A percentile compares a stretch with the other conserved stretches of the same genome.
phyloP scores from a whole-genome alignment of 2,329 filamentous ascomycete species.

The Gliomastix tumulicola region DNA sequence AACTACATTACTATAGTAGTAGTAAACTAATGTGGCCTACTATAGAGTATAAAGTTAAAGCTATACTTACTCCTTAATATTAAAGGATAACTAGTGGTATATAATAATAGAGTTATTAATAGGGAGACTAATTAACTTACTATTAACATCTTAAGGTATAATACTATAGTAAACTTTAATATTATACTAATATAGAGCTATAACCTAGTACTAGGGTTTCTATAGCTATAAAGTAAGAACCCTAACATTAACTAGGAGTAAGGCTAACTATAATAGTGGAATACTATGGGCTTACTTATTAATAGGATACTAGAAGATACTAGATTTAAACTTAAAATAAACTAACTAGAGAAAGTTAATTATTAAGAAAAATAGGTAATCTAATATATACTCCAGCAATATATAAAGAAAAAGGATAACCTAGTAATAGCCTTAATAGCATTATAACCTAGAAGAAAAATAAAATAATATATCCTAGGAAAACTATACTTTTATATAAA shows the following conservation, averaged over 20 bases:
- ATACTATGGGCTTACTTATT: not conserved
- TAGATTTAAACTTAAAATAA: constrained; percentile 1
- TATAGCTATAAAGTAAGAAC: too few species aligned
- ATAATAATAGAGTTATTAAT: not conserved
- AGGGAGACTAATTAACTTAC: not conserved
- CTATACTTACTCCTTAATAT: not conserved
- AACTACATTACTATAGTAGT: constrained; percentile 2
- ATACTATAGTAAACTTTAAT: constrained; percentile 1
- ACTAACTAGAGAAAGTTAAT: not conserved
- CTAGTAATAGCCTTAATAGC: not conserved
- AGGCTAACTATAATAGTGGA: not conserved
- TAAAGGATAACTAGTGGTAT: not conserved
- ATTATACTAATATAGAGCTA: not conserved
- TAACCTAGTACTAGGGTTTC: not conserved
- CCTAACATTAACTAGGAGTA: constrained; percentile 1
- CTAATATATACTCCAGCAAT: too few species aligned
- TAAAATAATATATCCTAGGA: not conserved
- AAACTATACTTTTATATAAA: not conserved
- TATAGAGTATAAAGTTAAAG: not conserved
- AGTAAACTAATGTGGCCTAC: constrained; percentile 1
- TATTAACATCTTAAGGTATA: constrained; percentile 1
- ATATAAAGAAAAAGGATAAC: not conserved
- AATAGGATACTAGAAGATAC: not conserved
- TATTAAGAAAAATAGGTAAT: not conserved
- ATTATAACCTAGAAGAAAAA: not conserved